Evolutionary conservation across 2,329 filamentous ascomycete species (phyloP), one percentile per base, ranked within the genome.

Genomic region (Cordyceps sp.): DNA sequence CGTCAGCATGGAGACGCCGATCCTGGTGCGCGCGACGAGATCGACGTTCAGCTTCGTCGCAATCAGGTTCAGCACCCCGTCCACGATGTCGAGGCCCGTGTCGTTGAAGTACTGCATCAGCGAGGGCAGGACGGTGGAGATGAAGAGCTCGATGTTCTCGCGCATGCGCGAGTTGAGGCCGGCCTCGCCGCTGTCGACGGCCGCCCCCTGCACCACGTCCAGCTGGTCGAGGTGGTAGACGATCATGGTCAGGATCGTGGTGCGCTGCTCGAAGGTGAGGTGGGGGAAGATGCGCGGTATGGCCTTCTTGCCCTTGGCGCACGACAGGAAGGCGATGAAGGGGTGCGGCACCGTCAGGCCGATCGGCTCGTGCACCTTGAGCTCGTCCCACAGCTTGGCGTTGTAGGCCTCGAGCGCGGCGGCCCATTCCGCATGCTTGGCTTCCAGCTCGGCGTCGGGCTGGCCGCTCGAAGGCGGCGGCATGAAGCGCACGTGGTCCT

Each of bases 281-380:
- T 94, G 84, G 27, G 85, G 78, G 69, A 96, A 96, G 33, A 96
- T 81, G 34, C 90, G 83, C 31, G 85, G 85, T 37, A 98, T 84
- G 2, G 82, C 83, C 61, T 90, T 93, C 62, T 94, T 96, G 48
- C 90, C 90, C 62, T 98, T 98, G 43, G 78, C 73, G 47, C 90
- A 92, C 5, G 86, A 93, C 29, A 98, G 63, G 53, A 98, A 88
- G 29, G 86, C 83, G 43, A 98, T 94, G 57, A 98, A 98, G 0
- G 90, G 90, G 52, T 98, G 90, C 14, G 75, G 66, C 4, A 79
- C 71, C 32, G 78, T 82, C 29, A 63, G 68, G 19, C 72, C 78
- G 43, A 94, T 90, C 1, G 85, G 86, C 50, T 93, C 88, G 57
- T 93, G 83, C 31, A 98, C 83, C 59, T 92, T 93, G 31, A 94